Conservation (phyloP, 805 yeast species). For the Suhomyces sp. region DNA sequence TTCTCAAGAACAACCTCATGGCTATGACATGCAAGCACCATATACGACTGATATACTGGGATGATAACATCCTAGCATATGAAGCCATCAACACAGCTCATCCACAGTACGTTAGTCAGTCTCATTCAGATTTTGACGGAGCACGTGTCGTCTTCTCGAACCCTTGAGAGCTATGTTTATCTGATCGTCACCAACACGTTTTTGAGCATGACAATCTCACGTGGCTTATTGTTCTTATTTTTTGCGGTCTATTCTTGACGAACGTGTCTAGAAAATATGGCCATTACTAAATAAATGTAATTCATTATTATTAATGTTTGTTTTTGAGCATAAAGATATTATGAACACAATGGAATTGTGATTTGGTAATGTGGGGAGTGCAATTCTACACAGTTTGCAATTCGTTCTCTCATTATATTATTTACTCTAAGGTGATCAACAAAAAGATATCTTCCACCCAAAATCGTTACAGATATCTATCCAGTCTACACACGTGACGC, state of each 20-base stretch:
- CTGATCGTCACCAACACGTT: neutral
- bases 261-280: neutral
- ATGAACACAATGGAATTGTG: neutral
- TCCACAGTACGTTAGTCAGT: neutral
- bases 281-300: no score
- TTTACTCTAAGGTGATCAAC: neutral
- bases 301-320: no score
- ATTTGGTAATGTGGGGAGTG: neutral
- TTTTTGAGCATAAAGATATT: no score
- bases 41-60: neutral
- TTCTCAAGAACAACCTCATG: neutral
- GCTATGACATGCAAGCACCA: neutral
- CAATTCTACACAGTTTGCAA: neutral
- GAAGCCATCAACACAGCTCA: neutral
- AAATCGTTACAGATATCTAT: slow-evolving; percentile 24
- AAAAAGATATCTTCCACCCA: slow-evolving; percentile 21
- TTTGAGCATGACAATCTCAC: neutral
- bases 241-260: neutral
- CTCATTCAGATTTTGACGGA: neutral
- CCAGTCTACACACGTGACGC: slow-evolving; percentile 23
- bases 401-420: neutral
- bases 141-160: neutral
- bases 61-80: neutral
- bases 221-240: neutral
- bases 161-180: no score